A percentile compares a stretch with the other conserved stretches of the same genome.
These are phyloP conservation scores for Buddleja alternifolia DNA, from an alignment of 257 asterid species.

Conservation along the genomic window DNA sequence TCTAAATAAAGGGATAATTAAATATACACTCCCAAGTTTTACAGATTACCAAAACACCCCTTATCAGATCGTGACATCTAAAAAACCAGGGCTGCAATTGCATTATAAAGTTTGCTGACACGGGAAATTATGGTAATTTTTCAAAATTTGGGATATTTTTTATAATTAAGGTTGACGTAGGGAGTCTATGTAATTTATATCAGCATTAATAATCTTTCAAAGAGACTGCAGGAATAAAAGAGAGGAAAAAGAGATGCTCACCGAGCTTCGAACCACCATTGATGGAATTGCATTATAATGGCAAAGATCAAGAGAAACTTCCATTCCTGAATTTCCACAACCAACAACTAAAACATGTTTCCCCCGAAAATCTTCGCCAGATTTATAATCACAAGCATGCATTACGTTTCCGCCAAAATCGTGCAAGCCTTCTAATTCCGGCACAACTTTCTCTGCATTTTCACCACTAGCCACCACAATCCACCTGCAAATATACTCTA, in stretches of 20 bases:
- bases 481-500: slow-evolving; percentile 82
- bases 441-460: slow-evolving; percentile 80
- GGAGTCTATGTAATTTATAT: too few species aligned
- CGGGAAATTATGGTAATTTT: too few species aligned
- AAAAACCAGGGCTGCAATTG: too few species aligned
- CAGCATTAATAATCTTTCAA: too few species aligned
- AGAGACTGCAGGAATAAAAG: too few species aligned
- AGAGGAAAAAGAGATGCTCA: slow-evolving; percentile 40
- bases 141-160: too few species aligned
- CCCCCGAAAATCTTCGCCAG: slow-evolving; percentile 64
- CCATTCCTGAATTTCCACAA: slow-evolving; percentile 97
- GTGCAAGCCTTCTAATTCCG: slow-evolving; percentile 62
- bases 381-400: slow-evolving; percentile 88
- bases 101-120: too few species aligned
- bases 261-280: slow-evolving; percentile 82
- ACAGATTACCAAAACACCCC: too few species aligned
- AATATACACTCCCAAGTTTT: too few species aligned
- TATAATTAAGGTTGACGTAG: too few species aligned
- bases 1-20: too few species aligned
- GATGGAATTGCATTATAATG: slow-evolving; percentile 70
- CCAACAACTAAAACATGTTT: slow-evolving; percentile 80
- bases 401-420: slow-evolving; percentile 58
- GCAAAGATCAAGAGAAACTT: slow-evolving; percentile 85
- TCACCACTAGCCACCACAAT: slow-evolving; percentile 93
- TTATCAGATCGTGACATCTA: too few species aligned